phyloP scores from a whole-genome alignment of 1,284 basidiomycete genomes.

The Peniophora sp. region DNA sequence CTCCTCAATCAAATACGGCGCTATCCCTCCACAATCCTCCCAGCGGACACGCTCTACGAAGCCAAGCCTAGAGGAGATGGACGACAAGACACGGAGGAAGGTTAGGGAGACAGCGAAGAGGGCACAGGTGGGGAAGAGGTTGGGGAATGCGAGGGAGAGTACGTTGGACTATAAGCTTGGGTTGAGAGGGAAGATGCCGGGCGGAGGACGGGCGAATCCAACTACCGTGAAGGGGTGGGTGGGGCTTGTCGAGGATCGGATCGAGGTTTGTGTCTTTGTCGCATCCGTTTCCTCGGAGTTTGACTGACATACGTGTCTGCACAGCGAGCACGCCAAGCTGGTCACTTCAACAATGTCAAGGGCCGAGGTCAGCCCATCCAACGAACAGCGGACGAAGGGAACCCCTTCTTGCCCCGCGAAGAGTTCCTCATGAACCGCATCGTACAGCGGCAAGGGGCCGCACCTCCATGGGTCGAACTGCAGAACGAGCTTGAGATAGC shows the following conservation, averaged over 20 bases:
- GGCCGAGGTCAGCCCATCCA: slow-evolving; percentile 70
- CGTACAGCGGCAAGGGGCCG: slow-evolving; percentile 75
- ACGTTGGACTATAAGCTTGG: slow-evolving; percentile 70
- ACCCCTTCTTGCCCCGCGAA: slow-evolving; percentile 75
- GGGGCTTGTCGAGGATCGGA: slow-evolving; percentile 70
- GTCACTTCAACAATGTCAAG: slow-evolving; percentile 66
- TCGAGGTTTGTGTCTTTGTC: slow-evolving; percentile 47
- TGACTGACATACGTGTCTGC: slow-evolving; percentile 13
- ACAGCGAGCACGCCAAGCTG: slow-evolving; percentile 60
- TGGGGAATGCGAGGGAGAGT: slow-evolving; percentile 63
- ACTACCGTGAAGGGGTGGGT: slow-evolving; percentile 69
- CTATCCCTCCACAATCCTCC: slow-evolving; percentile 26
- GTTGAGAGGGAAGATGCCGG: slow-evolving; percentile 27
- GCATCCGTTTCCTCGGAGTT: not conserved
- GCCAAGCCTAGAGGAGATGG: slow-evolving; percentile 21
- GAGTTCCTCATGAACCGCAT: slow-evolving; percentile 88
- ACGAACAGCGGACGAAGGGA: slow-evolving; percentile 56
- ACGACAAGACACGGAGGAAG: slow-evolving; percentile 42
- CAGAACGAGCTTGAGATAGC: slow-evolving; percentile 61
- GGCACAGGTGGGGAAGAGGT: slow-evolving; percentile 42
- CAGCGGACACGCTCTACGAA: slow-evolving; percentile 13
- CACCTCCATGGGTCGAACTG: slow-evolving; percentile 88
- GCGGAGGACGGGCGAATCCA: slow-evolving; percentile 38
- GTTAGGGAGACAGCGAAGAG: slow-evolving; percentile 47
- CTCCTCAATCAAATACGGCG: slow-evolving; percentile 45